Evolutionary conservation across 768 basidiomycete genomes (phyloP), one percentile per base, ranked within the genome.

Genomic region (Rhizopogon vinicolor): DNA sequence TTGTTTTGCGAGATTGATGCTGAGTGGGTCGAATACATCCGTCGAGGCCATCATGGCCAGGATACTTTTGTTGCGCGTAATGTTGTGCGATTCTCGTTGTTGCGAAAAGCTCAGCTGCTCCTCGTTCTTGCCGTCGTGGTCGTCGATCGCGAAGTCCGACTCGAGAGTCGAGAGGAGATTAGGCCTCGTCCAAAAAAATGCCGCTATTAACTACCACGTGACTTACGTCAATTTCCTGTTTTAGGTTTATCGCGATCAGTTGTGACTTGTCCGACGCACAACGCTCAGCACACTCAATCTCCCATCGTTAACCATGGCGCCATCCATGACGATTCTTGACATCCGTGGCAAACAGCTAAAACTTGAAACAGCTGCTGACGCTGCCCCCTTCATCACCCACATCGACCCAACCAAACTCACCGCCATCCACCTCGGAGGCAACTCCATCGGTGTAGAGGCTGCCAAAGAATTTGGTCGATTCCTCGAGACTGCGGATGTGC

Each of bases 391-490:
- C 62, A 74, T 98, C 19, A 71, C 73, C 25, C 78, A 80, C 52
- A 75, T 88, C 45, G 84, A 89, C 67, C 85, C 88, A 8, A 69
- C 76, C 3, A 65, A 72, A 60, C 77, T 93, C 61, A 88, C 94
- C 70, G 93, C 96, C 74, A 85, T 98, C 58, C 89, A 94, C 65
- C 78, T 99, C 51, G 91, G 93, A 45, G 96, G 93, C 19, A 98
- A 98, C 72, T 95, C 93, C 18, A 77, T 98, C 54, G 96, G 97
- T 48, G 83, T 97, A 28, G 93, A 89, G 64, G 96, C 96, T 43
- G 88, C 93, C 44, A 68, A 84, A 62, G 91, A 88, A 41, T 81
- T 98, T 39, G 93, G 86, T 58, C 86, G 87, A 54, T 89, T 91
- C 53, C 74, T 98, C 52, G 74, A 80, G 56, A 82, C 81, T 65